Conservation (phyloP, 306 rosid species). For the Urtica urens region DNA sequence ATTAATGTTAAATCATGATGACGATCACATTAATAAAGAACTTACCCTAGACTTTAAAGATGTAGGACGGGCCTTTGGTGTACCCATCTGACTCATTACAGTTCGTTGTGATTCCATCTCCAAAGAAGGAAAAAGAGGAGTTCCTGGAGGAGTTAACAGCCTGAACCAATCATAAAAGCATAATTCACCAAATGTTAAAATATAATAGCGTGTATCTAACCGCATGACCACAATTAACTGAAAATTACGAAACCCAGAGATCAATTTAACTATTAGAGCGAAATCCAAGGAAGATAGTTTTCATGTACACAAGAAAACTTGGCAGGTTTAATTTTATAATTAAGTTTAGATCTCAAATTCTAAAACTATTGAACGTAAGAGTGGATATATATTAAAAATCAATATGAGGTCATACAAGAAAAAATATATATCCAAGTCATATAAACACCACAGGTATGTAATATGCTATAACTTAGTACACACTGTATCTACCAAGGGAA, state of each 20-base stretch:
- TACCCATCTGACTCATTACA: conserved; percentile 62
- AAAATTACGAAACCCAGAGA: no score
- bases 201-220: not conserved
- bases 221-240: not conserved
- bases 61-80: conserved; percentile 57
- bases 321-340: not conserved
- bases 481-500: not conserved
- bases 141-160: conserved; percentile 95
- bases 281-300: no score
- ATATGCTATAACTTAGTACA: no score
- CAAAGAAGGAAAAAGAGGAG: conserved; percentile 96
- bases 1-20: no score
- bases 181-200: not conserved
- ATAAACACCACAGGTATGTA: no score
- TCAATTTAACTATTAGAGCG: no score
- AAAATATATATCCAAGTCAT: no score
- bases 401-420: not conserved
- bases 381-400: no score
- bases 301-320: not conserved
- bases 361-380: not conserved
- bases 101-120: conserved; percentile 76
- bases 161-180: conserved; percentile 32
- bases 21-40: conserved; percentile 4
- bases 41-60: conserved; percentile 84
- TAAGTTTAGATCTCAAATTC: not conserved